phyloP scores from a whole-genome alignment of 768 basidiomycete genomes.

The Albatrellus ellisii region DNA sequence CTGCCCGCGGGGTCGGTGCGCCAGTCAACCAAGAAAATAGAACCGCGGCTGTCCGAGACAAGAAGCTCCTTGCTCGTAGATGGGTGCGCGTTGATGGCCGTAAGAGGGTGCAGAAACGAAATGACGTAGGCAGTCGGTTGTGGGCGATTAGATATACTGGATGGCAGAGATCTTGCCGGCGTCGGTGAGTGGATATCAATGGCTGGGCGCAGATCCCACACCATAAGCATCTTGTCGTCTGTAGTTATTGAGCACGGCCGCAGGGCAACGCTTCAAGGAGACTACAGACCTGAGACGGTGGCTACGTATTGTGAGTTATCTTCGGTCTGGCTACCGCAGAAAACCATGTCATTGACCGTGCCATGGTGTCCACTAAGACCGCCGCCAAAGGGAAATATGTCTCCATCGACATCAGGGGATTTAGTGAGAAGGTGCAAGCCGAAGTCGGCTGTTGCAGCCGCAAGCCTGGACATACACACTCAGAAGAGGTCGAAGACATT shows the following conservation, averaged over 20 bases:
- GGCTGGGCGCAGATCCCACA: conserved; percentile 71
- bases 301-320: conserved; percentile 66
- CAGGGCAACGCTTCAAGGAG: conserved; percentile 1
- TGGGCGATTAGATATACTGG: conserved; percentile 29
- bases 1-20: conserved; percentile 48
- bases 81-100: conserved; percentile 56
- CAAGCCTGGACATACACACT: conserved; percentile 34
- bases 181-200: conserved; percentile 29
- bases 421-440: conserved; percentile 60
- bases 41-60: conserved; percentile 62
- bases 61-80: conserved; percentile 67
- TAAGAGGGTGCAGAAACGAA: conserved; percentile 59
- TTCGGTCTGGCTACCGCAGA: conserved; percentile 61
- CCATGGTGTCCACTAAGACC: conserved; percentile 75
- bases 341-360: conserved; percentile 64
- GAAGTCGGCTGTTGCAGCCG: conserved; percentile 55
- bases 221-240: conserved; percentile 80
- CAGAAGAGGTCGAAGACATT: conserved; percentile 2
- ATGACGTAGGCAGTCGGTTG: conserved; percentile 74
- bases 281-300: conserved; percentile 54
- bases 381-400: conserved; percentile 61
- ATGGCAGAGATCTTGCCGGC: conserved; percentile 28
- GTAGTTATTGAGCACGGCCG: conserved; percentile 4
- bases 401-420: conserved; percentile 31
- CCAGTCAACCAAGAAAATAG: conserved; percentile 75